Conservation (phyloP, 176 grass and related monocot genomes). For the Raddia distichophylla region DNA sequence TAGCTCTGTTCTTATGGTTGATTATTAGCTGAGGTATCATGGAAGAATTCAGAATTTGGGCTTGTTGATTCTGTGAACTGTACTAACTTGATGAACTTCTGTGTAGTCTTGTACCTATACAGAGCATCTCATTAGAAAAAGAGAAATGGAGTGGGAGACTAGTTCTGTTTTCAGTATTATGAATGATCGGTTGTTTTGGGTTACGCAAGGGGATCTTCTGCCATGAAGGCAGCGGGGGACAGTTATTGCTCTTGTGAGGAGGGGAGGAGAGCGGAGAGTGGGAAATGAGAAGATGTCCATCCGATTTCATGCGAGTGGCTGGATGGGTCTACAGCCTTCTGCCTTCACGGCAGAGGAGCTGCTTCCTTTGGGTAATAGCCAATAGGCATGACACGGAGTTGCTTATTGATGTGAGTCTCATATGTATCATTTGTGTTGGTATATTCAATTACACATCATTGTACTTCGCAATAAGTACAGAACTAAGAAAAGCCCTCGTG, state of each 20-base stretch:
- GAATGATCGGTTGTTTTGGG: neutral
- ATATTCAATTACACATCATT: neutral
- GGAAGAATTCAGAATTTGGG: neutral
- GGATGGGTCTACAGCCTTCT: too few relatives aligned
- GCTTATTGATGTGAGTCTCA: neutral
- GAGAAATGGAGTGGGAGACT: neutral
- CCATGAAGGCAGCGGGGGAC: too few relatives aligned
- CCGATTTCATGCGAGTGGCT: too few relatives aligned
- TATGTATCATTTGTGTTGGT: neutral
- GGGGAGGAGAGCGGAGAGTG: too few relatives aligned
- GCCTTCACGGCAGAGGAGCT: too few relatives aligned
- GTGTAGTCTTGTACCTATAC: neutral
- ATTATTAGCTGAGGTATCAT: neutral
- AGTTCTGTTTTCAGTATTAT: neutral
- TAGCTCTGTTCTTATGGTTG: neutral
- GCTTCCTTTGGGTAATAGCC: neutral
- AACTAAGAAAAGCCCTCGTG: neutral
- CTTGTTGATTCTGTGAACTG: neutral
- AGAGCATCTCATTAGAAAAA: neutral
- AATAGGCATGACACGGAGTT: neutral
- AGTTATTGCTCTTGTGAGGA: too few relatives aligned
- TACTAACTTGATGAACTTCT: neutral
- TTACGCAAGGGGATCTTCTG: neutral
- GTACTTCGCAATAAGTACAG: neutral
- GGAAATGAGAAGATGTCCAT: too few relatives aligned